Percentiles rank a stretch among this genome's conserved stretches.
phyloP scores from a whole-genome alignment of 78 protist species.

The Dictyostelium discoideum region DNA sequence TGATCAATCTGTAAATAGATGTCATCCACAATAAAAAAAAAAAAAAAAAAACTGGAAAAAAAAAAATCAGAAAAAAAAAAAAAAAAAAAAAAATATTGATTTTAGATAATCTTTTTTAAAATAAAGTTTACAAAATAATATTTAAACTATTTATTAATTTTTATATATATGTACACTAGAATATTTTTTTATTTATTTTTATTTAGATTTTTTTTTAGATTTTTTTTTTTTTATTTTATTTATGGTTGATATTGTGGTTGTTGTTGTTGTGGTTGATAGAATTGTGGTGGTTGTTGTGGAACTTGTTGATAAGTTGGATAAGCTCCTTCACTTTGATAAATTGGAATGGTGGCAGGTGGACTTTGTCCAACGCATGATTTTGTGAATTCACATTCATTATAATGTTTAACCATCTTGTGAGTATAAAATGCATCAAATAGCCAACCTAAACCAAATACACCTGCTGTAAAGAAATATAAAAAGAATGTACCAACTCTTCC shows the following conservation, averaged over 20 bases:
- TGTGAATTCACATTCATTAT: background rate
- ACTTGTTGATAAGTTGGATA: slow-evolving; percentile 12
- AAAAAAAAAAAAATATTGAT: no score
- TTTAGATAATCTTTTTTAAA: background rate
- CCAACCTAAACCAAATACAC: slow-evolving; percentile 45
- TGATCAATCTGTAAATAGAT: slow-evolving; percentile 20
- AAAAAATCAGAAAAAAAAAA: no score
- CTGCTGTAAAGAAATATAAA: slow-evolving; percentile 26
- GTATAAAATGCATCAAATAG: slow-evolving; percentile 12
- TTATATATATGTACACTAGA: background rate
- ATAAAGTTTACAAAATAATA: background rate
- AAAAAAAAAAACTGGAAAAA: background rate
- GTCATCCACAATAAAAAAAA: slow-evolving; percentile 27
- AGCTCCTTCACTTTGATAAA: background rate
- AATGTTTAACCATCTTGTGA: background rate
- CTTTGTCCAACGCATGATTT: background rate
- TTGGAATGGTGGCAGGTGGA: background rate
- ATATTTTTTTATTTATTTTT: no score
- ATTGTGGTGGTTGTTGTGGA: slow-evolving; percentile 4
- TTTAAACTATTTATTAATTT: no score
- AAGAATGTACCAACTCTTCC: background rate
- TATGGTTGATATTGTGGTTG: slow-evolving; percentile 38
- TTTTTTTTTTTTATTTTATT: background rate
- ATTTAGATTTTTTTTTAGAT: background rate
- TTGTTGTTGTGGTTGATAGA: slow-evolving; percentile 2